These are phyloP conservation scores for Emiliania huxleyi DNA, from an alignment of 78 protist genomes.

Conservation along the genomic window DNA sequence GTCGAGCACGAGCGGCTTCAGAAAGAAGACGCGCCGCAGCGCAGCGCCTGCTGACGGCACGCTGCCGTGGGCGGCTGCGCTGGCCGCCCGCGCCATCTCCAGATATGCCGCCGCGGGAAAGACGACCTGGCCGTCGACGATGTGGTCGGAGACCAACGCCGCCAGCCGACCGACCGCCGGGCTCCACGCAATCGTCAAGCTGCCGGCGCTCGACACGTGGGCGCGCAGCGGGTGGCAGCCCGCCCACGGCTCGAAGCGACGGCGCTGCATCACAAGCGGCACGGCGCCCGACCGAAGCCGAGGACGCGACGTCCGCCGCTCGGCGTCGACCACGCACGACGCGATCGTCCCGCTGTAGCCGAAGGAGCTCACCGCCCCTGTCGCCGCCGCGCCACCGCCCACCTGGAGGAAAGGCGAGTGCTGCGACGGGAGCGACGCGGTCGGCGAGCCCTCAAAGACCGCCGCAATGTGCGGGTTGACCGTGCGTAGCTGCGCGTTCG, in stretches of 20 bases:
- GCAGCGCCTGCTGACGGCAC: not conserved
- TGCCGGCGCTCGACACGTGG: not conserved
- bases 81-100: not conserved
- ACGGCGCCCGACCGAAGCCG: not conserved
- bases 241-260: not conserved
- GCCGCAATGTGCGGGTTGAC: not conserved
- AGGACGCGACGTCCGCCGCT: too few species aligned
- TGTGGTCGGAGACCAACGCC: not conserved
- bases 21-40: not conserved
- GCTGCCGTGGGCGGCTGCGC: not conserved
- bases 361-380: not conserved
- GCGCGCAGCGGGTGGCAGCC: not conserved
- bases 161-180: not conserved
- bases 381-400: not conserved
- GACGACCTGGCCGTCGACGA: not conserved
- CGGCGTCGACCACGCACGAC: too few species aligned
- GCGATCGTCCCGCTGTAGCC: constrained; percentile 32
- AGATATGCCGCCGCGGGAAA: not conserved
- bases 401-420: not conserved
- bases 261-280: not conserved
- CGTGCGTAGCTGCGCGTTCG: not conserved
- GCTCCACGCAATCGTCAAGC: not conserved
- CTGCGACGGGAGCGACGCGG: not conserved
- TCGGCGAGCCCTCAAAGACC: not conserved
- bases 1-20: not conserved